Evolutionary conservation across 31 red algal species (phyloP), one percentile per base, ranked within the genome.

Genomic region (Bonnemaisonia californica): DNA sequence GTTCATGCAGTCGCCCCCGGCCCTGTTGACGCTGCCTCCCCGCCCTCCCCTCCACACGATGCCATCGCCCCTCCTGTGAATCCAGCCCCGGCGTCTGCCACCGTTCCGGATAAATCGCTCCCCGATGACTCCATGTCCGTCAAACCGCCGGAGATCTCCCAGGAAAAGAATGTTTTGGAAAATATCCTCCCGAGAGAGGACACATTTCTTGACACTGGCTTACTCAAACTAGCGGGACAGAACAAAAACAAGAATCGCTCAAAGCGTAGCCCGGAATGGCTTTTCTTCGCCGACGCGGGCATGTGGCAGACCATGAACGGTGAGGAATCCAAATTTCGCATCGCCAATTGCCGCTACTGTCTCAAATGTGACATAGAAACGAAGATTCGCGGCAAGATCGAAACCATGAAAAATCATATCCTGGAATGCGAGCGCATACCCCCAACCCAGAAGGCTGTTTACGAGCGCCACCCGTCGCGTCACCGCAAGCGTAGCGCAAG

Each of bases 361-460:
- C 85, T 89, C 75, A 89, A 89, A 48, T 62, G 35, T 4, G 67
- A 89, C 57, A 89, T 89, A 54, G 41, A 80, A 22, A 89, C 85
- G 34, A 57, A 61, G 30, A 89, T 89, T 40, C 85, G 85, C 38
- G 85, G 85, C 7, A 89, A 89, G 45, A 89, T 89, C 54, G 85
- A 89, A 71, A 89, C 85, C 55, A 89, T 89, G 85, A 89, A 89
- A 57, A 89, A 89, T 61, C 85, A 89, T 57, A 89, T 89, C 33
- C 66, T 89, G 23, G 85, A 89, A 61, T 89, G 85, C 55, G 85
- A 89, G 24, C 78, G 59, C 61, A 89, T 89, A 30, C 85, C 85
- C 2, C 63, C 66, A 28, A 63, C 69, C n/a, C 85, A 89, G 67
- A 89, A 89, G 76, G 85, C 85, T 47, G 71, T 89, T 7, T 89